These are phyloP conservation scores for Pestalotiopsis sp. DNA, from an alignment of 2,329 filamentous ascomycete species.

Conservation along the genomic window DNA sequence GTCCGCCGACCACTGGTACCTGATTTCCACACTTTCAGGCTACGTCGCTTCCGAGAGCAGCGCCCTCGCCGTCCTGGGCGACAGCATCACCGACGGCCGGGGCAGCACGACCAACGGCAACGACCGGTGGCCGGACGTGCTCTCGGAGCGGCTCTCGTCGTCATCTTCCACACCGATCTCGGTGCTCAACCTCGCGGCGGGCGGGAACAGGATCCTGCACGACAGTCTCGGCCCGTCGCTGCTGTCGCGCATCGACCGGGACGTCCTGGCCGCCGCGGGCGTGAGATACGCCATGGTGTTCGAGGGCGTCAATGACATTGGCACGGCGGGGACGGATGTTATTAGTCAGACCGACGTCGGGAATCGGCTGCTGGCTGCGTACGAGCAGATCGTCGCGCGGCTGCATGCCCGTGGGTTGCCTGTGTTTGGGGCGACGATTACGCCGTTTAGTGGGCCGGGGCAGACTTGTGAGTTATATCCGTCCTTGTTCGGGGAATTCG, in stretches of 20 bases:
- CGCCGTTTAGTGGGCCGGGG: constrained; percentile 53
- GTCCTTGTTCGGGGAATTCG: too few species aligned
- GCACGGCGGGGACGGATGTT: constrained; percentile 44
- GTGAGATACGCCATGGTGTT: constrained; percentile 61
- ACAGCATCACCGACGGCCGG: constrained; percentile 68
- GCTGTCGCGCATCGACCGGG: constrained; percentile 58
- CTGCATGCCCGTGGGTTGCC: constrained; percentile 55
- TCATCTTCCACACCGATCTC: constrained; percentile 41
- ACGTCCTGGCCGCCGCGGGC: constrained; percentile 58
- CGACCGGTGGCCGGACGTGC: constrained; percentile 42
- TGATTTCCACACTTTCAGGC: constrained; percentile 60
- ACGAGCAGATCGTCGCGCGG: constrained; percentile 56
- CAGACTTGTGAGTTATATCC: constrained; percentile 30
- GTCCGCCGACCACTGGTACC: constrained; percentile 56
- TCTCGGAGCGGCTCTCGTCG: constrained; percentile 47
- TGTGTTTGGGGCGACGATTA: constrained; percentile 62
- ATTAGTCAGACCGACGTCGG: constrained; percentile 47
- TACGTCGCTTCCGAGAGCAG: constrained; percentile 41
- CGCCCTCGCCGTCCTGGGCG: constrained; percentile 61
- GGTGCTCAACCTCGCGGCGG: constrained; percentile 63
- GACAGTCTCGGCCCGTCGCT: constrained; percentile 64
- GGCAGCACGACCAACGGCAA: constrained; percentile 62
- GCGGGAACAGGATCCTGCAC: constrained; percentile 62
- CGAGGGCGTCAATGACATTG: constrained; percentile 68
- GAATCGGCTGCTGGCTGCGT: constrained; percentile 53